These are phyloP conservation scores for Penicillium sclerotigenum DNA, from an alignment of 2,329 filamentous ascomycete genomes.

Conservation along the genomic window DNA sequence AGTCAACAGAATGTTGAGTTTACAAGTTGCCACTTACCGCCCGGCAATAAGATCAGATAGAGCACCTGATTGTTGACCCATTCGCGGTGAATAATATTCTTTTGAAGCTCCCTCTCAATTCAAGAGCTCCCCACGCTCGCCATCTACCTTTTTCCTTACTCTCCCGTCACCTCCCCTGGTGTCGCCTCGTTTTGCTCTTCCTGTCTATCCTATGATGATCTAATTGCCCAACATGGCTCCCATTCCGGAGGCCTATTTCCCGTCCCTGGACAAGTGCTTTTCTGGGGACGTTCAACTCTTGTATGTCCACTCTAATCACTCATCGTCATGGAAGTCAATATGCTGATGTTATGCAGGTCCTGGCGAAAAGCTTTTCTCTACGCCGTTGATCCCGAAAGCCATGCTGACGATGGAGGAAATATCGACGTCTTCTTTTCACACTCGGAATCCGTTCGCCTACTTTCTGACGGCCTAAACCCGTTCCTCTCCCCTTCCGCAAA, in stretches of 20 bases:
- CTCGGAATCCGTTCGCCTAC: slow-evolving; percentile 62
- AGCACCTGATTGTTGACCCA: slow-evolving; percentile 39
- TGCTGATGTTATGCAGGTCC: slow-evolving; percentile 49
- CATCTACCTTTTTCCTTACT: slow-evolving; percentile 6
- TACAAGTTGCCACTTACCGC: slow-evolving; percentile 29
- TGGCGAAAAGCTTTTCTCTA: slow-evolving; percentile 58
- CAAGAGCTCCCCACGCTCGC: slow-evolving; percentile 18
- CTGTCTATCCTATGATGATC: slow-evolving; percentile 38
- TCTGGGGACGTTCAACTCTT: slow-evolving; percentile 75
- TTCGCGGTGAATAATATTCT: slow-evolving; percentile 33
- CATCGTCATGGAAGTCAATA: background rate
- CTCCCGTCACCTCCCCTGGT: slow-evolving; percentile 3
- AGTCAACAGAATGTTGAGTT: slow-evolving; percentile 13
- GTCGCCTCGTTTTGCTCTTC: slow-evolving; percentile 10
- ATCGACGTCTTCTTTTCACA: slow-evolving; percentile 70
- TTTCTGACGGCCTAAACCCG: slow-evolving; percentile 65
- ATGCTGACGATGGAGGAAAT: slow-evolving; percentile 53
- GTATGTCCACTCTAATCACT: slow-evolving; percentile 46
- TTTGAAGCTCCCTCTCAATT: slow-evolving; percentile 27
- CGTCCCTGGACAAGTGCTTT: slow-evolving; percentile 80
- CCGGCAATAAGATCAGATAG: slow-evolving; percentile 36
- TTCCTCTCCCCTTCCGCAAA: slow-evolving; percentile 62
- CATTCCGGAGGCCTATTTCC: slow-evolving; percentile 72
- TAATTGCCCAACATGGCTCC: slow-evolving; percentile 61
- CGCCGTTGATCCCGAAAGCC: slow-evolving; percentile 40